Percentiles rank a stretch among this genome's conserved stretches.
Conservation (phyloP, 768 basidiomycete species). For the Podaxis rugospora region DNA sequence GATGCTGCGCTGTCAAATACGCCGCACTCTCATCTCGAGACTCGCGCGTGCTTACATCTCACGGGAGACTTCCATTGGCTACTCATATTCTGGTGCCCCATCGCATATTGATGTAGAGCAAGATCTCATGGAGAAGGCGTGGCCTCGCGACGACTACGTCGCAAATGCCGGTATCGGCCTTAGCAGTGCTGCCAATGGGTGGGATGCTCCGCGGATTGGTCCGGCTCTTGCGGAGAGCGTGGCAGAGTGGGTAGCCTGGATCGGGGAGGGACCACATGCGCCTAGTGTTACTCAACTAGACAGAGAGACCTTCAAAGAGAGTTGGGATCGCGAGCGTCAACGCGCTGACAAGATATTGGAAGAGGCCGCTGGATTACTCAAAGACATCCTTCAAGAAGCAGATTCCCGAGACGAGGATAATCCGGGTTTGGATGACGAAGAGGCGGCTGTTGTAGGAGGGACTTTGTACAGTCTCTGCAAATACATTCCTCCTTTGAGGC, state of each 20-base stretch:
- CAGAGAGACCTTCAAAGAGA: slow-evolving; percentile 13
- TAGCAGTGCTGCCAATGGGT: slow-evolving; percentile 39
- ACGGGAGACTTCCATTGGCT: slow-evolving; percentile 45
- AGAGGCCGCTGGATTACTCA: slow-evolving; percentile 65
- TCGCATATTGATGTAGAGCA: slow-evolving; percentile 55
- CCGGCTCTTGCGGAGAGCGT: slow-evolving; percentile 50
- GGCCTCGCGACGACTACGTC: slow-evolving; percentile 58
- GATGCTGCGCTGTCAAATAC: slow-evolving; percentile 58
- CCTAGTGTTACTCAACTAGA: slow-evolving; percentile 19
- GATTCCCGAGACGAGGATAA: slow-evolving; percentile 60
- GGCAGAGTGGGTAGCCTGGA: slow-evolving; percentile 52
- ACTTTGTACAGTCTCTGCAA: slow-evolving; percentile 54
- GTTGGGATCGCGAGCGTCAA: slow-evolving; percentile 24
- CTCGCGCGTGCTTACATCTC: slow-evolving; percentile 66
- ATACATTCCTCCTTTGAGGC: slow-evolving; percentile 59
- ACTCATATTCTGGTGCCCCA: slow-evolving; percentile 57
- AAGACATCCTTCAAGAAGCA: slow-evolving; percentile 70
- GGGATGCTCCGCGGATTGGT: slow-evolving; percentile 62
- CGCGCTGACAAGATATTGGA: slow-evolving; percentile 50
- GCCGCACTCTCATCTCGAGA: slow-evolving; percentile 54
- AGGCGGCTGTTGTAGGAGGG: slow-evolving; percentile 59
- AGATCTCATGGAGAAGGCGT: slow-evolving; percentile 68
- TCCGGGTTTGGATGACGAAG: slow-evolving; percentile 56
- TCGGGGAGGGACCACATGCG: slow-evolving; percentile 18
- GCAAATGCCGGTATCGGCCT: slow-evolving; percentile 17